Conservation (phyloP, 2,329 filamentous ascomycete genomes). For the Calonectria pseudoreteaudii region DNA sequence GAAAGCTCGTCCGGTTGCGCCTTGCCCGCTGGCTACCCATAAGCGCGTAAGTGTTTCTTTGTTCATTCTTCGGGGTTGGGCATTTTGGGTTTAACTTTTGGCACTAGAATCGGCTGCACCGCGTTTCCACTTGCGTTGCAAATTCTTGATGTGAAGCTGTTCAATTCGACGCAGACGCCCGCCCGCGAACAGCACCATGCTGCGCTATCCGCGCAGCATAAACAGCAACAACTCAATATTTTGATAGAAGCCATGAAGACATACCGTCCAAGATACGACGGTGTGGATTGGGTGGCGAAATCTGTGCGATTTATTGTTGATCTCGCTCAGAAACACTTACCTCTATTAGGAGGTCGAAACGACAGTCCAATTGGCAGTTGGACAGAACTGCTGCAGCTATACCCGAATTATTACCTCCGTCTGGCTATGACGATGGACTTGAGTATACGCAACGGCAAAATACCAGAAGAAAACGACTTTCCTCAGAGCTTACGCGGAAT, state of each 20-base stretch:
- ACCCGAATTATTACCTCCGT: conserved; percentile 36
- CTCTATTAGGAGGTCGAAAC: neutral
- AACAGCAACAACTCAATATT: conserved; percentile 38
- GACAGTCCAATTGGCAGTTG: conserved; percentile 20
- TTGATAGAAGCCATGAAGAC: conserved; percentile 40
- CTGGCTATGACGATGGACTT: conserved; percentile 41
- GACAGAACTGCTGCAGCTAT: conserved; percentile 31
- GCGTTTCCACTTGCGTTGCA: conserved; percentile 37
- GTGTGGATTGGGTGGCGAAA: conserved; percentile 39
- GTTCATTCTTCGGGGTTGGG: fast-evolving
- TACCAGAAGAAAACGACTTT: conserved; percentile 40
- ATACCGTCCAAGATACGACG: conserved; percentile 38
- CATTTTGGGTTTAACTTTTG: neutral
- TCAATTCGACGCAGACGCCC: conserved; percentile 18
- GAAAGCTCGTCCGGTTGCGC: conserved; percentile 29
- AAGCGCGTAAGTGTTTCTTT: conserved; percentile 33
- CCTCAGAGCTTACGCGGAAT: conserved; percentile 26
- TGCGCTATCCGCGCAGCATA: conserved; percentile 24
- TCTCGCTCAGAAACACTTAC: conserved; percentile 29
- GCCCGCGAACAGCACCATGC: neutral
- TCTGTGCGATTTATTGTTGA: conserved; percentile 38
- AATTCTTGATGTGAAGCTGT: conserved; percentile 39
- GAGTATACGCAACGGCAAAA: conserved; percentile 38
- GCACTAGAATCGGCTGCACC: conserved; percentile 35
- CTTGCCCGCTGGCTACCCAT: conserved; percentile 38